Percentiles rank a stretch among this genome's conserved stretches.
Conservation (phyloP, 306 rosid genomes). For the Macrotyloma uniflorum region DNA sequence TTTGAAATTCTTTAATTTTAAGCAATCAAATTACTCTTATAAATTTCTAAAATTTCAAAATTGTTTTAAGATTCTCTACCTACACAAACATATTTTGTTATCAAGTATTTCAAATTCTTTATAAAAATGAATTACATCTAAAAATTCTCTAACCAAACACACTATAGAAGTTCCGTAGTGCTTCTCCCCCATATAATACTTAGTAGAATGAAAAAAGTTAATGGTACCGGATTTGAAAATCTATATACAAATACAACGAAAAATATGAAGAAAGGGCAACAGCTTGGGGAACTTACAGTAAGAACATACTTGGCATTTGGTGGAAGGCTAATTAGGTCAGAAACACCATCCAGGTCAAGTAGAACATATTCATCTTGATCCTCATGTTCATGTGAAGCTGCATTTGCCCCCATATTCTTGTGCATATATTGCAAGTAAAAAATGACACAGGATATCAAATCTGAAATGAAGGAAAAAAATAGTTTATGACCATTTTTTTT, state of each 20-base stretch:
- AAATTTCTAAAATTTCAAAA: too few species aligned
- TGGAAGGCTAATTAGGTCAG: conserved; percentile 56
- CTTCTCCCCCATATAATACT: too few species aligned
- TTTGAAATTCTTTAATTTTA: too few species aligned
- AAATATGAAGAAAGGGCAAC: background rate
- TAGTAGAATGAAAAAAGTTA: background rate
- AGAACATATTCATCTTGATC: conserved; percentile 74
- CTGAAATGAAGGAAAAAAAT: background rate
- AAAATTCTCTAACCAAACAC: too few species aligned
- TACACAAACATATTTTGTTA: too few species aligned
- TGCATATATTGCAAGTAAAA: background rate
- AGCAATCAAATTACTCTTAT: too few species aligned
- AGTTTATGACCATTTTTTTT: background rate
- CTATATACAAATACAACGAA: background rate
- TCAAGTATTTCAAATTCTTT: too few species aligned
- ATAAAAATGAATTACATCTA: too few species aligned
- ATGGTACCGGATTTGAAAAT: background rate
- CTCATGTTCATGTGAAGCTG: conserved; percentile 25
- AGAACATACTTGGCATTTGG: conserved; percentile 77
- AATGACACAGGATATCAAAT: background rate
- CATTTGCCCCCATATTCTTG: conserved; percentile 60
- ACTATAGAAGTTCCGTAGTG: too few species aligned
- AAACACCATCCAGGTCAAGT: conserved; percentile 67
- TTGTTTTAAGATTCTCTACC: too few species aligned
- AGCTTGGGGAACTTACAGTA: conserved; percentile 48